Evolutionary conservation across 306 rosid genomes (phyloP), one percentile per base, ranked within the genome.

Genomic region (Castanea crenata): DNA sequence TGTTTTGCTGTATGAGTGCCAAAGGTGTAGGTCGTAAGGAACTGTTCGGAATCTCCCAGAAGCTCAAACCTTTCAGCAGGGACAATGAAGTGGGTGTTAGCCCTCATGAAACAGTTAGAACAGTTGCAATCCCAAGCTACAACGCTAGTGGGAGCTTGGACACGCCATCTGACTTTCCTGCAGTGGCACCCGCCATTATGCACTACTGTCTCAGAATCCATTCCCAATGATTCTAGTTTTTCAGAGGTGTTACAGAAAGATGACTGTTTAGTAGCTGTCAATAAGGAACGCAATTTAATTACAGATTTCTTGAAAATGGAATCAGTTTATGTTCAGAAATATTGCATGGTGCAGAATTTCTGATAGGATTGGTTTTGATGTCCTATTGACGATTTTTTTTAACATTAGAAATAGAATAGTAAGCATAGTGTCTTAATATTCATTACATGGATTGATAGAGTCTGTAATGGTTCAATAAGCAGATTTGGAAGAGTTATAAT

Each of bases 151-250:
- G 93, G 89, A 31, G 97, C 95, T 54, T 55, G 23, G 29, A 83
- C 95, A 57, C 51, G 89, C 99, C 99, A 94, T 79, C 83, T 89
- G 32, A 94, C 90, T 54, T 82, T 91, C 92, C 83, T 80, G 87
- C 99, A 94, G 79, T 91, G 99, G 78, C 99, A 94, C 12, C 97
- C 95, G 35, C 99, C 99, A 20, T 44, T 75, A 62, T 94, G 99
- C 72, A 75, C 88, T 72, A 88, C 89, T 55, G 73, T 54, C 77
- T 85, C 92, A 32, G 83, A 78, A 23, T 87, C 91, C 98, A 94
- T 92, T 79, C 76, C 67, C 51, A 78, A 11, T 35, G 61, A 32
- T 84, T 85, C 79, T 62, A 10, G 34, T 74, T 20, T 57, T 70
- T 27, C 31, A 27, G 57, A 25, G 23, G 57, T 19, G 58, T 32